Percentiles rank a stretch among this genome's conserved stretches.
Evolutionary conservation across 1,284 basidiomycete species (phyloP).

Genomic region (Acaromyces ingoldii): DNA sequence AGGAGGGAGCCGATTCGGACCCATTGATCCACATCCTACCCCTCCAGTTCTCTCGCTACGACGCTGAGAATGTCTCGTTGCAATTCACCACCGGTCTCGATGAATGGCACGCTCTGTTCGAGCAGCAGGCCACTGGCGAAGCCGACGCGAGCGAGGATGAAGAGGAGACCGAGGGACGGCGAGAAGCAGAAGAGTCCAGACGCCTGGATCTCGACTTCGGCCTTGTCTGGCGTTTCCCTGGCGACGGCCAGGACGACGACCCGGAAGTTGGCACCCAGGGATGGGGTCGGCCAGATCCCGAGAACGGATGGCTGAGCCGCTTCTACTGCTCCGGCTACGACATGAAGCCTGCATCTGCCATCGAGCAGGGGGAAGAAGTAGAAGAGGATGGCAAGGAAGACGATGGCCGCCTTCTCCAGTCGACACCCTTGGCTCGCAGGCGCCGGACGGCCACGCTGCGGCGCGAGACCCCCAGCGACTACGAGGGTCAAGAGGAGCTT

Average conservation of each 20-base stretch:
- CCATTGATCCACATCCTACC: constrained; percentile 32
- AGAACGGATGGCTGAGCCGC: constrained; percentile 41
- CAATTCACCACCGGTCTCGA: constrained; percentile 28
- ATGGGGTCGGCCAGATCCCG: constrained; percentile 37
- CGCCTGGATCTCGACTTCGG: constrained; percentile 38
- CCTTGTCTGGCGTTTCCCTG: constrained; percentile 39
- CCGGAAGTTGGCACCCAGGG: constrained; percentile 23
- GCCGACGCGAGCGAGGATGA: constrained; percentile 11
- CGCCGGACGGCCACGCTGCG: background rate
- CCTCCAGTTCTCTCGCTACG: constrained; percentile 29
- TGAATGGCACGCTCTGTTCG: constrained; percentile 41
- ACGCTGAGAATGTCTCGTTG: constrained; percentile 23
- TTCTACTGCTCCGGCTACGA: constrained; percentile 28
- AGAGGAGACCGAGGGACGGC: constrained; percentile 2
- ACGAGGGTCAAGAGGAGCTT: constrained; percentile 10
- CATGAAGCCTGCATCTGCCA: background rate
- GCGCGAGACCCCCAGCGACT: background rate
- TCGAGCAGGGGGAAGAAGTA: background rate
- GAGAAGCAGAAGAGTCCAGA: no score
- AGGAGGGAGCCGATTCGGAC: background rate
- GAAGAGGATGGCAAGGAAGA: background rate
- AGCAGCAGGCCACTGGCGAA: constrained; percentile 16
- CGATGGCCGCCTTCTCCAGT: background rate
- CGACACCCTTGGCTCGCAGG: constrained; percentile 1
- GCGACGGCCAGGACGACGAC: constrained; percentile 35